phyloP scores from a whole-genome alignment of 2,329 filamentous ascomycete species.

The Truncatella angustata region DNA sequence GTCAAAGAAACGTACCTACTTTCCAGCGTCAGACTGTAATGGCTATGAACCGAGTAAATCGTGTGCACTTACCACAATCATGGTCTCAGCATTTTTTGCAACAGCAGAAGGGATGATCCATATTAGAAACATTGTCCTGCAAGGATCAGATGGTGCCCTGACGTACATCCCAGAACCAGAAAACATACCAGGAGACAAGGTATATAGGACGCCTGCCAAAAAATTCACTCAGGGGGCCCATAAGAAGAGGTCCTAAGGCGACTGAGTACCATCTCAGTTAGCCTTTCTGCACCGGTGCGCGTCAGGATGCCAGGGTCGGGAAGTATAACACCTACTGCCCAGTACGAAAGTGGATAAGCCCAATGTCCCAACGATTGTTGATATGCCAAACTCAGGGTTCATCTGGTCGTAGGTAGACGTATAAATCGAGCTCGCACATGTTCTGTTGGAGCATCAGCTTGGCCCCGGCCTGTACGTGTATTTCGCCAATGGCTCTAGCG shows the following conservation, averaged over 20 bases:
- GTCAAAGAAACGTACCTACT: conserved; percentile 68
- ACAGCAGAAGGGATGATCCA: conserved; percentile 82
- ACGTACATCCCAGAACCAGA: background rate
- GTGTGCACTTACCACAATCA: conserved; percentile 55
- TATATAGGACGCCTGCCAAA: conserved; percentile 83
- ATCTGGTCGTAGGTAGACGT: conserved; percentile 79
- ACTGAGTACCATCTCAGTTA: conserved; percentile 24
- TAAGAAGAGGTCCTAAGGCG: conserved; percentile 60
- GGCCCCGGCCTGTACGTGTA: too few relatives aligned
- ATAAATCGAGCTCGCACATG: conserved; percentile 85
- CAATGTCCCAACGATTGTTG: conserved; percentile 71
- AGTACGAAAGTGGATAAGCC: conserved; percentile 82
- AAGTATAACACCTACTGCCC: conserved; percentile 55
- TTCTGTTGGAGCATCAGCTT: conserved; percentile 47
- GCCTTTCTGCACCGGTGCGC: background rate
- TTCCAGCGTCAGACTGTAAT: conserved; percentile 1
- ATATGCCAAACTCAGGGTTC: conserved; percentile 69
- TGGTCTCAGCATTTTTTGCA: conserved; percentile 76
- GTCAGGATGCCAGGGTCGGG: background rate
- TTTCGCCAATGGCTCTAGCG: too few relatives aligned
- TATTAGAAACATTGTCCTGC: conserved; percentile 64
- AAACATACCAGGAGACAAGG: conserved; percentile 58
- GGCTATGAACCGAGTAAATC: background rate
- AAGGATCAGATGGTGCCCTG: background rate
- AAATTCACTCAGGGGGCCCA: conserved; percentile 69